Base-by-base conservation (phyloP, 2,329 filamentous ascomycete species). In the Fusarium palustre region DNA sequence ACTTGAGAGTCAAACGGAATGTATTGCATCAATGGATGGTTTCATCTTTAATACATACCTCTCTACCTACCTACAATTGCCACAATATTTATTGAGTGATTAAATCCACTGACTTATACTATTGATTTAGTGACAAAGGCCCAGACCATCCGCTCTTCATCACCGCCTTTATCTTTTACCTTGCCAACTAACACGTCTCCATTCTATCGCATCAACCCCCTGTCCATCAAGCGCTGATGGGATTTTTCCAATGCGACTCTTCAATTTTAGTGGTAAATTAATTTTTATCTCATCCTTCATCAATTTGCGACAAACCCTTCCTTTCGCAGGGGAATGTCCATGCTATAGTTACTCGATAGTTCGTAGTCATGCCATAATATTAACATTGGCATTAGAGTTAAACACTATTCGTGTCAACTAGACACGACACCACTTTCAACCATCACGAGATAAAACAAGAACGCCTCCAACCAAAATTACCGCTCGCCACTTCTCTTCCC, bases 201-300 rank as follows among this genome's bases (percentile, higher is more conserved):
- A 69, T 68, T 43, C 10, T 22, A 50, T 66, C 55, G 38, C 66
- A 70, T 59, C 53, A 28, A 59, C 54, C 67, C 67, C 67, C 67
- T 69, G 67, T 64, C 28, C 49, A 54, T 64, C 52, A 66, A 61
- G 49, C 54, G 54, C 62, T 48, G 61, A 54, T 65, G 46, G 54
- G 42, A 36, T 54, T 65, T 60, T 64, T 54, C 42, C 47, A 54
- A 54, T 65, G 62, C 41, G 46, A 65, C 62, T 50, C 22, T 65
- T 65, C 54, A 60, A 55, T 70, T 53, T 58, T 58, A 55, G 39
- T 55, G 46, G 39, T 55, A 28, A 45, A 64, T 53, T 58, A 55
- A 36, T 55, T 55, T 47, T 45, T 33, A 30, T 47, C 39, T 38
- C 38, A 25, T 47, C 39, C 50, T 16, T 53, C 61, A 50, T 68